phyloP scores from a whole-genome alignment of 768 basidiomycete genomes.

The Suillus paluster region DNA sequence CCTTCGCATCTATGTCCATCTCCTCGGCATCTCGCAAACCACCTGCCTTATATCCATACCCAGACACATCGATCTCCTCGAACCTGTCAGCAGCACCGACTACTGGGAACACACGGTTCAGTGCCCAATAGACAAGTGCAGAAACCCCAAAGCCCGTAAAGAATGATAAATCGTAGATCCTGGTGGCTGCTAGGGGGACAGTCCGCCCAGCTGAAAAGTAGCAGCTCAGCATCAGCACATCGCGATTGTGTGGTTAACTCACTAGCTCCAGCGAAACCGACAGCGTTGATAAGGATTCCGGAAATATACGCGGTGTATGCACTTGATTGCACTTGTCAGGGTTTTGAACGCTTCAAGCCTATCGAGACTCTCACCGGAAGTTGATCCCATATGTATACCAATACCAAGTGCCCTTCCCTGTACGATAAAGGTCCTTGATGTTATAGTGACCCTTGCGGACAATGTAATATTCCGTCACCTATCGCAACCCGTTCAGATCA shows the following conservation, averaged over 20 bases:
- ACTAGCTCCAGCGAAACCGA: slow-evolving; percentile 81
- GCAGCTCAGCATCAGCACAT: slow-evolving; percentile 2
- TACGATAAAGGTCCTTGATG: slow-evolving; percentile 71
- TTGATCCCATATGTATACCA: slow-evolving; percentile 78
- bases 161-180: slow-evolving; percentile 78
- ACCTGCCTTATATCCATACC: background rate
- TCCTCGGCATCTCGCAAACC: background rate
- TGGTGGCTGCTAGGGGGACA: slow-evolving; percentile 72
- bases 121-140: slow-evolving; percentile 59
- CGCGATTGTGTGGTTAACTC: slow-evolving; percentile 27
- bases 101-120: slow-evolving; percentile 66
- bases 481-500: background rate
- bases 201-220: slow-evolving; percentile 49
- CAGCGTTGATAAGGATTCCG: slow-evolving; percentile 82
- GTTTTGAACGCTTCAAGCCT: slow-evolving; percentile 16
- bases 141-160: slow-evolving; percentile 84
- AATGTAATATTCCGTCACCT: slow-evolving; percentile 83
- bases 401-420: slow-evolving; percentile 66
- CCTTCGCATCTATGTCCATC: background rate
- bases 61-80: slow-evolving; percentile 60
- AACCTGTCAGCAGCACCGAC: slow-evolving; percentile 52
- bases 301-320: slow-evolving; percentile 70
- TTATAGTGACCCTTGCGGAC: slow-evolving; percentile 71
- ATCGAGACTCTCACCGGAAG: slow-evolving; percentile 49
- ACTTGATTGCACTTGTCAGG: slow-evolving; percentile 31